phyloP scores from a whole-genome alignment of 805 yeast species.

The Debaryomyces prosopidis region DNA sequence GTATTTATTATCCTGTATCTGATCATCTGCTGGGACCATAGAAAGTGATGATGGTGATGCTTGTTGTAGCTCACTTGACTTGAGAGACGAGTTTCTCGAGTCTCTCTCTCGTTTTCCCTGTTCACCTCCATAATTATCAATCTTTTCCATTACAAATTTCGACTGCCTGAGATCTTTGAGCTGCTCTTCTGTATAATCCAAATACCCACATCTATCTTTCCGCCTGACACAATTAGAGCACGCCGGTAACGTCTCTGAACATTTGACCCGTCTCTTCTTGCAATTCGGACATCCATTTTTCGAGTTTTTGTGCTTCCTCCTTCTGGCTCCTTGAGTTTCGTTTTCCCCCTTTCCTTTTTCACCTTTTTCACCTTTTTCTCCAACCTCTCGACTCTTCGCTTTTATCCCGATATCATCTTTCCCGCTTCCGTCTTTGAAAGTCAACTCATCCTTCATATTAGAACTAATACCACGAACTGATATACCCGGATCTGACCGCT shows the following conservation, averaged over 20 bases:
- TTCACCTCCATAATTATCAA: constrained; percentile 13
- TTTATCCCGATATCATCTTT: no score
- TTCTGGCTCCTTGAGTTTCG: not conserved
- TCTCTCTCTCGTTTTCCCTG: not conserved
- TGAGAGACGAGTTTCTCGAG: not conserved
- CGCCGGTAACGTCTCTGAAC: constrained; percentile 41
- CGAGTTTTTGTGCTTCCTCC: constrained; percentile 35
- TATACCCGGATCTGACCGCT: no score
- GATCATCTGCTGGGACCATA: not conserved
- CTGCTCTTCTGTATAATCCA: constrained; percentile 33
- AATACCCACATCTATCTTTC: constrained; percentile 39
- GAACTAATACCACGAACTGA: no score
- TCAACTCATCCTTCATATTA: no score
- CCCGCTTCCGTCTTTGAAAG: no score
- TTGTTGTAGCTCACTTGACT: not conserved
- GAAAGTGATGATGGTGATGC: not conserved
- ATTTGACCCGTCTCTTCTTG: constrained; percentile 51
- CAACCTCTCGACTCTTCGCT: no score
- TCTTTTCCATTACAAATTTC: not conserved
- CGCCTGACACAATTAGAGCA: constrained; percentile 43
- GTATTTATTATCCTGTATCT: not conserved
- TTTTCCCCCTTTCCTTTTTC: no score
- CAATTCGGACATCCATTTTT: constrained; percentile 51
- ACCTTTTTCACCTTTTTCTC: no score
- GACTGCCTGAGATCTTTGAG: constrained; percentile 22